Evolutionary conservation across 768 basidiomycete genomes (phyloP), one percentile per base, ranked within the genome.

Genomic region (Boletus rubroflammeus): DNA sequence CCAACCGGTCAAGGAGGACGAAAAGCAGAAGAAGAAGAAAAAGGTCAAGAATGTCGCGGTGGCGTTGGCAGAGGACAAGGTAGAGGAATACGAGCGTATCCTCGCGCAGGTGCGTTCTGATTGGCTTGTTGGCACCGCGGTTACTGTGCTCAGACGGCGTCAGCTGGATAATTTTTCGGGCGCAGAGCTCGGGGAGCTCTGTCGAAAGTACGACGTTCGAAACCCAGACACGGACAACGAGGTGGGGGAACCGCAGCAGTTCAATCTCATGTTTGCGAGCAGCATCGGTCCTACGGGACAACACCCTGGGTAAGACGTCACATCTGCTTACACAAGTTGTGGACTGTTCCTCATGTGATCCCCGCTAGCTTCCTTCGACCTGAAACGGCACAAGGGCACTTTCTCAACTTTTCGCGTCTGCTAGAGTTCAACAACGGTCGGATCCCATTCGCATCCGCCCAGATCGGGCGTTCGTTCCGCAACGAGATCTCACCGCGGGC

Each of bases 401-500:
- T 98, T 79, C 84, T 98, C 69, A 98, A 98, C 80, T 99, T 99
- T 76, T 85, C 86, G 58, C 90, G 96, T 17, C 80, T 98, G 29
- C 88, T 98, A 54, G 97, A 98, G 44, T 98, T 96, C 82, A 98
- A 98, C 79, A 97, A 98, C 69, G 91, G 93, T 13, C 88, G 90
- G 21, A 76, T 99, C 21, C 97, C 96, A 1, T 99, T 98, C 67
- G 97, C 96, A 13, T 97, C 93, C 42, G 97, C 97, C 1, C 94
- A 97, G 70, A 90, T 99, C 60, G 97, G 97, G 32, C 86, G 90
- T 49, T 84, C 90, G 17, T 99, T 99, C 82, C 85, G 97, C 49
- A 99, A 99, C 70, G 97, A 98, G 71, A 98, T 99, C 62, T 95
- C 94, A 0, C 97, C 97, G 14, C 90, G 93, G 52, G 93, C 95